These are phyloP conservation scores for Musa troglodytarum DNA, from an alignment of 176 grass and related monocot species.

Conservation along the genomic window DNA sequence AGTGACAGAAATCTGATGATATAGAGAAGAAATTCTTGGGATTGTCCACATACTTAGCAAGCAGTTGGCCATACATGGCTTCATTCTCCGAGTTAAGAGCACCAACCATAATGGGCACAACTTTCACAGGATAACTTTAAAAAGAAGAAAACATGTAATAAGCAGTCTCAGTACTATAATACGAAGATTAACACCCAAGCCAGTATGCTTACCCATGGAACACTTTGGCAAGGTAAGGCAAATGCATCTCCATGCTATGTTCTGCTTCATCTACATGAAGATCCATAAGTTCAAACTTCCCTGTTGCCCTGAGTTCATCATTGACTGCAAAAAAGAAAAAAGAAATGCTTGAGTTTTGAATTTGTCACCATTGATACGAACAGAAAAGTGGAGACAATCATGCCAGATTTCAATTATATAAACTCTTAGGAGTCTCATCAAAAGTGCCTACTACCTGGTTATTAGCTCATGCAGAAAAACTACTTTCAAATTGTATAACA, in stretches of 20 bases:
- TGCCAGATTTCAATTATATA: no score
- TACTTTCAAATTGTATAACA: no score
- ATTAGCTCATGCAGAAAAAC: no score
- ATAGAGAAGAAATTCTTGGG: conserved; percentile 89
- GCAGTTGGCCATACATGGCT: conserved; percentile 73
- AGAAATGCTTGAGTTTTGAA: conserved; percentile 18
- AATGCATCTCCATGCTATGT: conserved; percentile 99
- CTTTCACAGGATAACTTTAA: conserved; percentile 64
- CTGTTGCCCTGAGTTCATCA: conserved; percentile 59
- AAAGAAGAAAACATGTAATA: conserved; percentile 2
- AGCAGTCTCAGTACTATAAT: conserved; percentile 9
- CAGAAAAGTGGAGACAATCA: no score
- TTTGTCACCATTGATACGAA: not conserved
- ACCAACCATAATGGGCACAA: conserved; percentile 89
- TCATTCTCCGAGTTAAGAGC: conserved; percentile 69
- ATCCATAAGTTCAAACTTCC: conserved; percentile 95
- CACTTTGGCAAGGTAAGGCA: conserved; percentile 93
- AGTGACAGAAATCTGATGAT: conserved; percentile 95
- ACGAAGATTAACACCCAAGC: not conserved
- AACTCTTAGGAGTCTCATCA: no score
- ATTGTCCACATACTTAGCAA: conserved; percentile 80
- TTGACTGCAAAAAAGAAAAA: conserved; percentile 49
- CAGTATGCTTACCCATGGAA: conserved; percentile 65
- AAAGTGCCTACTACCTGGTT: no score
- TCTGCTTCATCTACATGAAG: conserved; percentile 96